Evolutionary conservation across 2,329 filamentous ascomycete genomes (phyloP).

Genomic region (Apiospora malaysiana): DNA sequence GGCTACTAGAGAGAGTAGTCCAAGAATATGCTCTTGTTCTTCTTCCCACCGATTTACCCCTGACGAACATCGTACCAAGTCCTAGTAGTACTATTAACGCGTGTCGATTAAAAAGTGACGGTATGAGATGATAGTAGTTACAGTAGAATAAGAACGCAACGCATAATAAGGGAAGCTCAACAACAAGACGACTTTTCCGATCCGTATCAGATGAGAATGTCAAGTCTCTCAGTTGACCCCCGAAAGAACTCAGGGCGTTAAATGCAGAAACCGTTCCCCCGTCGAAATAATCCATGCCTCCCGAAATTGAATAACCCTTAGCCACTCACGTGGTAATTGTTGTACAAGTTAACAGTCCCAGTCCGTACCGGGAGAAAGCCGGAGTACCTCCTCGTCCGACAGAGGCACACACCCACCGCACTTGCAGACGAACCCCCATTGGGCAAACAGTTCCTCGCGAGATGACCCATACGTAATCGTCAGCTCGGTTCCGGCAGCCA

Average conservation of each 20-base stretch:
- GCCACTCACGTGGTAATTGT: neutral
- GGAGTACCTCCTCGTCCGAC: neutral
- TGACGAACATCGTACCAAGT: no score
- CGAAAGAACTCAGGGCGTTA: neutral
- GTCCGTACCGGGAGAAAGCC: neutral
- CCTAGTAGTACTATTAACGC: neutral
- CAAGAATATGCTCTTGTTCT: no score
- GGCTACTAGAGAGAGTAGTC: no score
- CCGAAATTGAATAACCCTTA: neutral
- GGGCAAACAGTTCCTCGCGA: constrained; percentile 43
- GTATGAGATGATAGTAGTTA: neutral
- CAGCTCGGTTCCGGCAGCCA: constrained; percentile 54
- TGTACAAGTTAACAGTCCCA: neutral
- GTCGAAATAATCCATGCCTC: neutral
- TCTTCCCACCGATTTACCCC: no score
- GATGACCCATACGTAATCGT: constrained; percentile 54
- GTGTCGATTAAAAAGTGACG: neutral
- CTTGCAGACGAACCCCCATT: constrained; percentile 59
- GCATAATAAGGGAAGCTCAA: neutral
- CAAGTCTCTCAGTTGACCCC: neutral
- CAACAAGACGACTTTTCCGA: neutral
- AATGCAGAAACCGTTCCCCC: neutral
- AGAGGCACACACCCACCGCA: constrained; percentile 52
- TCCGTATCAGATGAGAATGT: neutral
- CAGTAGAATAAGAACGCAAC: neutral